phyloP scores from a whole-genome alignment of 345 rosid genomes.

The Melastoma malabathricum region DNA sequence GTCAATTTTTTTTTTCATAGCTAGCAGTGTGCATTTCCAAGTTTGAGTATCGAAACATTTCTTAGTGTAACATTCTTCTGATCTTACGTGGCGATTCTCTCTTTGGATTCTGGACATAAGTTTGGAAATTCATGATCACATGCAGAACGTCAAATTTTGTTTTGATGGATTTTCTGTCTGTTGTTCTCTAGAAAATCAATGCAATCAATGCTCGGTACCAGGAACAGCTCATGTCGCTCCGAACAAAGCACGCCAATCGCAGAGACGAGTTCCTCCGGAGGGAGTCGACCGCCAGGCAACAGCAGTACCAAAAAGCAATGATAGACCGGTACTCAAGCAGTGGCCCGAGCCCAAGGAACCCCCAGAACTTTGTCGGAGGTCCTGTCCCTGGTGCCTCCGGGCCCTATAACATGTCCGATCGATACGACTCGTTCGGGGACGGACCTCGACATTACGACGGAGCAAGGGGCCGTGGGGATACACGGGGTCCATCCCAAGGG shows the following conservation, averaged over 20 bases:
- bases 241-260: slow-evolving; percentile 46
- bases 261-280: slow-evolving; percentile 62
- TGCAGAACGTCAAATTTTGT: too few species aligned
- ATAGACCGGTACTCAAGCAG: slow-evolving; percentile 31
- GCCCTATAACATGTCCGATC: slow-evolving; percentile 32
- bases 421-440: slow-evolving; percentile 46
- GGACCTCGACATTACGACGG: slow-evolving; percentile 35
- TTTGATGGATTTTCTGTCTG: neutral
- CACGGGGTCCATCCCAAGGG: slow-evolving; percentile 52
- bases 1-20: too few species aligned
- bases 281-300: slow-evolving; percentile 51
- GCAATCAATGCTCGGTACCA: slow-evolving; percentile 50
- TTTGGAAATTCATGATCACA: too few species aligned
- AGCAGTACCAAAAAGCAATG: slow-evolving; percentile 39
- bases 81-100: neutral
- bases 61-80: neutral
- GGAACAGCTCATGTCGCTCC: slow-evolving; percentile 53
- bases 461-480: slow-evolving; percentile 48
- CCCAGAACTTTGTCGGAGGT: slow-evolving; percentile 28
- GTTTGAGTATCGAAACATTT: too few species aligned
- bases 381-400: slow-evolving; percentile 26
- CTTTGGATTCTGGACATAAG: too few species aligned
- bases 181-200: slow-evolving; percentile 45
- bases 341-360: slow-evolving; percentile 21
- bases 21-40: too few species aligned